Evolutionary conservation across 345 rosid genomes (phyloP), one percentile per base, ranked within the genome.

Genomic region (Brassica incana): DNA sequence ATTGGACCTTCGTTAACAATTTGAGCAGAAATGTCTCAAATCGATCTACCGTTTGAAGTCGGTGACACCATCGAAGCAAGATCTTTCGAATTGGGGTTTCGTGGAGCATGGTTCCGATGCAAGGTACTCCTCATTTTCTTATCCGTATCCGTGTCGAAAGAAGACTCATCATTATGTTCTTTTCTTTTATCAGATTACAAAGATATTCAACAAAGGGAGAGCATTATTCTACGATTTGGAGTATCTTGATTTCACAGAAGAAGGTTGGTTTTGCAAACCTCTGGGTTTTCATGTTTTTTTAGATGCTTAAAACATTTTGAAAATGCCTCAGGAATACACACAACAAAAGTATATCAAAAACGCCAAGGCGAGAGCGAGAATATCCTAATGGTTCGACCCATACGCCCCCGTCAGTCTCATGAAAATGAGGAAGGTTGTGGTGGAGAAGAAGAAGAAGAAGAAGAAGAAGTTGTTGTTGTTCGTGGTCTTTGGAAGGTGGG

Each of bases 21-120:
- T 29, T 29, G 30, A 29, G 3, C 61, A 67, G 16, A 75, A 7
- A 76, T 69, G 79, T 3, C 25, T 60, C 29, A n/a, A 5, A n/a
- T 30, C n/a, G 35, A 43, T 23, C 63, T 67, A 67, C 88, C 86
- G 14, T 81, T 89, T 65, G 40, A 87, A 84, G 90, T 87, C 14
- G 92, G 87, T 38, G 77, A 87, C 45, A 35, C 63, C 15, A 86
- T 77, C 0, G 97, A 92, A 81, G 20, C 81, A 4, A 87, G 75
- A 83, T 83, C 94, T 40, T 84, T 88, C 56, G 8, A 71, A 18
- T 0, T 0, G 0, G 97, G 97, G 60, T 92, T 16, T 68, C 91
- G 96, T 64, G 94, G 96, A 77, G 92, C 96, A 10, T 92, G 97
- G 97, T 92, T 92, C 73, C 88, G 84, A n/a, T 87, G 97, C 85